A percentile compares a stretch with the other conserved stretches of the same genome.
phyloP scores from a whole-genome alignment of 2,329 filamentous ascomycete genomes.

The Colletotrichum sp. region DNA sequence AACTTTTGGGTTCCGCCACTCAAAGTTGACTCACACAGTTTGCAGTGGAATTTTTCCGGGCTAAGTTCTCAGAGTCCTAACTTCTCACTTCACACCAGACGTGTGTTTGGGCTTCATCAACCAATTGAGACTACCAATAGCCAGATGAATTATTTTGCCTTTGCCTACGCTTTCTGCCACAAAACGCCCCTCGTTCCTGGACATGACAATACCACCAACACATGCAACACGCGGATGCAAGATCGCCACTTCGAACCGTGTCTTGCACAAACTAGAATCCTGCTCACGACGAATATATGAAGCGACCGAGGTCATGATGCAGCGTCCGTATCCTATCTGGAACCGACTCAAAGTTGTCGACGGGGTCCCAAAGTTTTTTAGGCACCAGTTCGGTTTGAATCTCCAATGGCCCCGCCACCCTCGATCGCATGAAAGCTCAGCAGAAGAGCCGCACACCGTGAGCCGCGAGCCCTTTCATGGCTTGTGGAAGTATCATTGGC shows the following conservation, averaged over 20 bases:
- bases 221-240: neutral
- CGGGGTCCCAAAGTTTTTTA: neutral
- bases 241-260: neutral
- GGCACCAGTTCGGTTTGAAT: neutral
- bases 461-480: neutral
- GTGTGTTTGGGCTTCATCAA: neutral
- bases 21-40: conserved; percentile 6
- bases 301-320: neutral
- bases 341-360: neutral
- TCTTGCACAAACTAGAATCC: neutral
- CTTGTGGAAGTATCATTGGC: neutral
- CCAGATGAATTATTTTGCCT: neutral
- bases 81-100: neutral
- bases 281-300: neutral
- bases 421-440: neutral
- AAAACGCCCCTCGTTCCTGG: neutral
- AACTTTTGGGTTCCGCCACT: conserved; percentile 1
- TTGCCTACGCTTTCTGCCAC: neutral
- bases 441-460: neutral
- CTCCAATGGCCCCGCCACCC: neutral
- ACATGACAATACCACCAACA: neutral
- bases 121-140: neutral
- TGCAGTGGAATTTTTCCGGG: neutral
- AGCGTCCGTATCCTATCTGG: neutral
- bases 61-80: neutral